phyloP scores from a whole-genome alignment of 148 eudicot species.

The Cornus florida region DNA sequence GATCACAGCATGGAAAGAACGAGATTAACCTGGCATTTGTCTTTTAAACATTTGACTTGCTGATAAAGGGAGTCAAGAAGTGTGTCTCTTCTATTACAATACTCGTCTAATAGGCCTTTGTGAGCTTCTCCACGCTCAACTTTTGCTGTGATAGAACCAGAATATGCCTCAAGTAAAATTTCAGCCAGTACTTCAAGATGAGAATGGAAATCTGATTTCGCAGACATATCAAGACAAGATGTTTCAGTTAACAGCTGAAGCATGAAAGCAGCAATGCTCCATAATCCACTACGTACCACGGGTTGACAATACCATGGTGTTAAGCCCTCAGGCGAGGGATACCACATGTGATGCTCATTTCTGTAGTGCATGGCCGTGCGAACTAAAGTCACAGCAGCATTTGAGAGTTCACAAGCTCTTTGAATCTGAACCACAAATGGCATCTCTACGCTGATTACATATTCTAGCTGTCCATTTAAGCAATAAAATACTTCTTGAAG shows the following conservation, averaged over 20 bases:
- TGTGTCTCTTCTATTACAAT: slow-evolving; percentile 69
- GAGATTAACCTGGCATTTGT: slow-evolving; percentile 49
- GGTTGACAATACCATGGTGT: slow-evolving; percentile 81
- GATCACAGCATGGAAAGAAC: background rate
- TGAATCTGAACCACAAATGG: slow-evolving; percentile 60
- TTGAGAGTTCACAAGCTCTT: slow-evolving; percentile 84
- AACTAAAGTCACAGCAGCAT: slow-evolving; percentile 65
- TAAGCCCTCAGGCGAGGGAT: slow-evolving; percentile 88
- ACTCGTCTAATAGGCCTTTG: slow-evolving; percentile 70
- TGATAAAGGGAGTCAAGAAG: slow-evolving; percentile 84
- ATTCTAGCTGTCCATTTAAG: slow-evolving; percentile 65
- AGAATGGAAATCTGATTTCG: slow-evolving; percentile 59
- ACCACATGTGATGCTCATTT: slow-evolving; percentile 91
- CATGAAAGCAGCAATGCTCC: slow-evolving; percentile 84
- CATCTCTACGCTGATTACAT: slow-evolving; percentile 59
- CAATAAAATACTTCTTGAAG: slow-evolving; percentile 79
- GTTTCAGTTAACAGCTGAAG: slow-evolving; percentile 58
- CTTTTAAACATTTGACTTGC: slow-evolving; percentile 66
- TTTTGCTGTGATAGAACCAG: slow-evolving; percentile 85
- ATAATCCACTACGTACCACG: slow-evolving; percentile 75
- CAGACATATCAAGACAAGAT: slow-evolving; percentile 53
- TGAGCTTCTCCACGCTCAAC: slow-evolving; percentile 80
- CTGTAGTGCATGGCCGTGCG: slow-evolving; percentile 61
- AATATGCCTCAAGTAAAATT: slow-evolving; percentile 78
- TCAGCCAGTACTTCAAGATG: slow-evolving; percentile 74